phyloP scores from a whole-genome alignment of 805 yeast species.

The Cyberlindnera sargentensis region DNA sequence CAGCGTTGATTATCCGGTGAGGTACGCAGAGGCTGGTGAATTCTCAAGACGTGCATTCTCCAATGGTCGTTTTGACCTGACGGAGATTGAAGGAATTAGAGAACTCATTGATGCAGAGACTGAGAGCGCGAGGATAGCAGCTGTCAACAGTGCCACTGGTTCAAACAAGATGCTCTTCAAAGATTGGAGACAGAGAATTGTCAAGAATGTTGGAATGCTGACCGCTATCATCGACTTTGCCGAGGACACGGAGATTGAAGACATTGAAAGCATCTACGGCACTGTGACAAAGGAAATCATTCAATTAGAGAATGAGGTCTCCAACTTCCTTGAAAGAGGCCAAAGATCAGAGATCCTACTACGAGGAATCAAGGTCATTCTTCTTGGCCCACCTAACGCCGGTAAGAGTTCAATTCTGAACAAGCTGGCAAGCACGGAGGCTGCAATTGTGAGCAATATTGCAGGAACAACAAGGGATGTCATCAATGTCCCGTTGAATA shows the following conservation, averaged over 20 bases:
- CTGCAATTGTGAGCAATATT: conserved; percentile 83
- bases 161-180: conserved; percentile 45
- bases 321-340: conserved; percentile 35
- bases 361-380: conserved; percentile 63
- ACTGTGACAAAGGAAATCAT: conserved; percentile 40
- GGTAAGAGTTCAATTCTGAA: conserved; percentile 90
- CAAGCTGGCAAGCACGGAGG: conserved; percentile 65
- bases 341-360: conserved; percentile 55
- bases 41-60: conserved; percentile 82
- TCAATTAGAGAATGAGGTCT: conserved; percentile 38
- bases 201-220: conserved; percentile 62
- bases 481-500: conserved; percentile 72
- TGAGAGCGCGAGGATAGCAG: conserved; percentile 74
- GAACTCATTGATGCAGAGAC: conserved; percentile 93
- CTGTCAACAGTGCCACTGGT: conserved; percentile 69
- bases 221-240: conserved; percentile 93
- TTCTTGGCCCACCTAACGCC: conserved; percentile 92
- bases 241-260: conserved; percentile 82
- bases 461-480: conserved; percentile 95
- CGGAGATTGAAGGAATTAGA: conserved; percentile 85
- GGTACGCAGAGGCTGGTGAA: conserved; percentile 92
- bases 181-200: conserved; percentile 60
- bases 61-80: conserved; percentile 76
- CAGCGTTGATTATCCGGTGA: conserved; percentile 37
- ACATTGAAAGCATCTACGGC: conserved; percentile 45